Conservation (phyloP, 1,284 basidiomycete species). For the Leccinum solheimii region DNA sequence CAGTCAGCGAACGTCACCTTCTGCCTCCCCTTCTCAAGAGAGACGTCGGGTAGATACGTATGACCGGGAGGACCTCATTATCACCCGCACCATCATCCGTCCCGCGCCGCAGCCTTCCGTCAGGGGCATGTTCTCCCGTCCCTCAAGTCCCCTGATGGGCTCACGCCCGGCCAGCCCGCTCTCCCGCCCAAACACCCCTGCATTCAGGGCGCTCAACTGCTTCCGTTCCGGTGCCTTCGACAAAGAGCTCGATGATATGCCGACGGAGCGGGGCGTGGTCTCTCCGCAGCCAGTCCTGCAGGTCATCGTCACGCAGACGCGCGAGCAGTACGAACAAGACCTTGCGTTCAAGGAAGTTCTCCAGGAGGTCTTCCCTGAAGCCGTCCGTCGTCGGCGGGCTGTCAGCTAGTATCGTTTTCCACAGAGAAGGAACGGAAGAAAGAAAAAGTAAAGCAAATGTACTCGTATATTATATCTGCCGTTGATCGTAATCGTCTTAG, state of each 20-base stretch:
- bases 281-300: slow-evolving; percentile 27
- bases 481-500: slow-evolving; percentile 14
- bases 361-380: slow-evolving; percentile 32
- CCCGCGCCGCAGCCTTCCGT: slow-evolving; percentile 21
- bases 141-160: slow-evolving; percentile 24
- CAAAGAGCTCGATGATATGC: slow-evolving; percentile 18
- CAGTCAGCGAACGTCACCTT: slow-evolving; percentile 2
- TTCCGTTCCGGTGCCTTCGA: slow-evolving; percentile 31
- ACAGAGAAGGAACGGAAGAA: not conserved
- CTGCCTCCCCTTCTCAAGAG: slow-evolving; percentile 3
- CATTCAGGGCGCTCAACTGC: slow-evolving; percentile 32
- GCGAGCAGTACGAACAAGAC: slow-evolving; percentile 36
- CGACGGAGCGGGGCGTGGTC: slow-evolving; percentile 13
- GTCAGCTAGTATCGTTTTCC: slow-evolving; percentile 4
- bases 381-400: slow-evolving; percentile 18
- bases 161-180: slow-evolving; percentile 28
- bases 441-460: slow-evolving; percentile 13
- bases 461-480: not conserved
- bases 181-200: slow-evolving; percentile 28
- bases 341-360: slow-evolving; percentile 34
- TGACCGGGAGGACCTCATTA: slow-evolving; percentile 34
- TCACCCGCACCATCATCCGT: slow-evolving; percentile 36
- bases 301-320: slow-evolving; percentile 36
- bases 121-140: slow-evolving; percentile 22
- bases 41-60: slow-evolving; percentile 25